Evolutionary conservation across 495 filamentous ascomycete genomes (phyloP), one percentile per base, ranked within the genome.

Genomic region (Cudoniella acicularis): DNA sequence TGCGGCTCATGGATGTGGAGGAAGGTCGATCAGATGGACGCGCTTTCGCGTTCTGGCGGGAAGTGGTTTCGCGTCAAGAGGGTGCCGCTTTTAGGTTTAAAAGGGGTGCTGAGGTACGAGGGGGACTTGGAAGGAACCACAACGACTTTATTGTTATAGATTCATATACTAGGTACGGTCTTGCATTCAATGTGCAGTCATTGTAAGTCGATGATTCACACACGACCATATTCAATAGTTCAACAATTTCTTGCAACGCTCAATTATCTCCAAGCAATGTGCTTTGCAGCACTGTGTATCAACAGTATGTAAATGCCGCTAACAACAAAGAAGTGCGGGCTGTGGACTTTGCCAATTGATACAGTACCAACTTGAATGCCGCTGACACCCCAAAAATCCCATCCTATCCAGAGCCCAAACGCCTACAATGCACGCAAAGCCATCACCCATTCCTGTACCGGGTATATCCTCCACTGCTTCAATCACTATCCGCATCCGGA

Each of bases 401-500:
- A 46, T 46, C 18, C 43, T n/a, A 46, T 46, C 43, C 43, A 46
- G 6, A 43, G 6, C 23, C 24, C 53, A 2, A 41, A 49, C 56
- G 18, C 56, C 56, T 18, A 42, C 25, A 58, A 58, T 58, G 56
- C 56, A 51, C 41, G 54, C 41, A 49, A 17, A 25, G 17, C 42
- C 40, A 3, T 52, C 1, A 10, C 36, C 49, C 16, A 17, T 11
- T 8, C 6, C 6, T 16, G 11, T n/a, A 46, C 43, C 13, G 43
- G 43, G 43, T 46, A 46, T 53, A 52, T 45, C 1, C 45, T 17
- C 24, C 21, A 57, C 18, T 30, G 20, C 42, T 1, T 56, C 50
- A 87, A 72, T 88, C 85, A 68, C 83, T 86, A 58, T 69, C 64
- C 49, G 80, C 67, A 70, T 98, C 94, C 21, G 94, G 94, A 71